Evolutionary conservation across 2,329 filamentous ascomycete species (phyloP), one percentile per base, ranked within the genome.

Genomic region (Alternaria metachromatica): DNA sequence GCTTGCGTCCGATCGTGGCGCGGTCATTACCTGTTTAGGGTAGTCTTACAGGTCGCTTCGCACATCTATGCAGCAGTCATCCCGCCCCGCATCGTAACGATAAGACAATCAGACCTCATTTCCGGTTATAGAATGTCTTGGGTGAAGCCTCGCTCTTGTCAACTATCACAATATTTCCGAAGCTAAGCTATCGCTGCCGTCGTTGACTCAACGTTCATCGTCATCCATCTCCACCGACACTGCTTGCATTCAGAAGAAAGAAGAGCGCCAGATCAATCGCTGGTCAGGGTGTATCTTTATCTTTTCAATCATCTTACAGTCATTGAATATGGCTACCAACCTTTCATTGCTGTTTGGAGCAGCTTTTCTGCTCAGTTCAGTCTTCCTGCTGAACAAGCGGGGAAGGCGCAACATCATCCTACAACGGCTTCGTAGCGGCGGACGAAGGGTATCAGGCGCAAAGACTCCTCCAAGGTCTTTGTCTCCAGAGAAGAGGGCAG

Each of bases 401-500:
- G 78, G 74, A 59, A 80, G 80, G 63, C 78, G 81, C 23, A 78
- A 79, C 63, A 67, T 81, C 6, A 46, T 87, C 4, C 67, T 84
- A 18, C 68, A 72, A 58, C 77, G 80, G 58, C 62, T 86, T 6
- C 72, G 72, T 21, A 67, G 82, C 55, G 80, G 78, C 53, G 76
- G 77, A 45, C 80, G 81, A 60, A 81, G 81, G 65, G 69, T 78
- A n/a, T 84, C 84, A n/a, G 82, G 80, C 28, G 81, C 84, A 11
- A 80, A 77, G 64, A 87, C 85, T n/a, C 85, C 86, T 45, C 84
- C 86, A 43, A 82, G 82, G 55, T 87, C 85, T 2, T 67, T 87
- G 10, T 86, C 85, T 1, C 84, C 84, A 3, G 80, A 82, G n/a
- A 85, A 84, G 72, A 80, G 55, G 60, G 75, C 44, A 23, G 72